These are phyloP conservation scores for Juncus inflexus DNA, from an alignment of 176 grass and related monocot species.

Conservation along the genomic window DNA sequence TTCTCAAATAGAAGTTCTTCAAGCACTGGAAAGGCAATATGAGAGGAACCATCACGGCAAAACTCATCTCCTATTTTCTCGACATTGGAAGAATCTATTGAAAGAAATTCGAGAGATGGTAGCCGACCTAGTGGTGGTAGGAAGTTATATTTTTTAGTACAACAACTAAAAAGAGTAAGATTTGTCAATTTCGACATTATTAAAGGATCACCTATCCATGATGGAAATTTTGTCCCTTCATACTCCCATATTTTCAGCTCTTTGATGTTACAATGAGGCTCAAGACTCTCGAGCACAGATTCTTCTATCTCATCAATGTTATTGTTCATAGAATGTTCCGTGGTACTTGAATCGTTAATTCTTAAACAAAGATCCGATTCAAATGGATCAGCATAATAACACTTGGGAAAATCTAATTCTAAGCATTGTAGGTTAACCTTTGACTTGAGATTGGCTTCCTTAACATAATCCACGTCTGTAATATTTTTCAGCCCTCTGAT, in stretches of 20 bases:
- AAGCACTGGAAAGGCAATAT: no score
- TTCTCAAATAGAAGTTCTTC: no score
- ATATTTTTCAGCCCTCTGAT: background rate
- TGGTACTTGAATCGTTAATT: no score
- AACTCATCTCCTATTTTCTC: background rate
- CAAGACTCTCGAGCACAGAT: background rate
- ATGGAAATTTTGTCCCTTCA: background rate
- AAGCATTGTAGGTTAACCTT: background rate
- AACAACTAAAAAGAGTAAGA: background rate
- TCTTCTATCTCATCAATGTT: background rate
- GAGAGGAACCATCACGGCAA: no score
- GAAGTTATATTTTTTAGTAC: background rate
- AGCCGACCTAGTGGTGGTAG: background rate
- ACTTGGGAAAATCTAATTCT: background rate
- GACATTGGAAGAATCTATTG: background rate
- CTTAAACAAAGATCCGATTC: no score
- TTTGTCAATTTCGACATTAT: background rate
- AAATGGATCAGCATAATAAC: no score
- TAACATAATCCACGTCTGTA: background rate
- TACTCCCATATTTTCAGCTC: background rate
- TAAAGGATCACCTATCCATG: background rate
- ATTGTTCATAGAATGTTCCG: no score
- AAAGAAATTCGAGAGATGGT: background rate
- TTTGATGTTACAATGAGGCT: slow-evolving; percentile 7
- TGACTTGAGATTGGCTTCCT: background rate